Evolutionary conservation across 2,329 filamentous ascomycete species (phyloP), one percentile per base, ranked within the genome.

Genomic region (Fusarium nisikadoi): DNA sequence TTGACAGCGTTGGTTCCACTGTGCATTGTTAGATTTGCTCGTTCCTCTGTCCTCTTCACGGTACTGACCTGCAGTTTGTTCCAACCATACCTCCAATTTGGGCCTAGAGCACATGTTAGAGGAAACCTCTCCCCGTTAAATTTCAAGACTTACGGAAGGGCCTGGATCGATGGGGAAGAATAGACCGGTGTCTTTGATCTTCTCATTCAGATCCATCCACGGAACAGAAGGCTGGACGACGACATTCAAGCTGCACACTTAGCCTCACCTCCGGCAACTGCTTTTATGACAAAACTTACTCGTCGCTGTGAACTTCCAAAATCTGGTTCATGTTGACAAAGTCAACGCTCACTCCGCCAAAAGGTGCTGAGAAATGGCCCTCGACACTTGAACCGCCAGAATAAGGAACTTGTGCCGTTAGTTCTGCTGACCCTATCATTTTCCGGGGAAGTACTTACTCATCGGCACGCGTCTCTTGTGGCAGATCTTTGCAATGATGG

Each of bases 81-180:
- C 92, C 92, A 33, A 95, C 89, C 93, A 95, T 95, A 38, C 93
- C 93, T 43, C 93, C 93, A 73, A 94, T 94, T 82, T 92, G 93
- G 14, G 93, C 92, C 75, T 65, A 3, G 2, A 85, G 88, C 66
- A 87, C 2, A 11, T 14, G 1, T n/a, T 5, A 41, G 86, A 86
- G 83, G 8, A 36, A 6, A 3, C 1, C 17, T 23, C 5, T 16
- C n/a, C 6, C 6, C 13, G 5, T 29, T 5, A 1, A 8, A 1
- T 4, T 1, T 1, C 2, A 14, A 14, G 2, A 23, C 58, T 23
- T 4, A 66, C 63, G 1, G 63, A 66, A 2, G 63, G 63, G 77
- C 93, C 93, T 6, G 95, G 95, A 77, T 98, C 95, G 10, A 97
- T 91, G 2, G 95, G 95, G 79, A 97, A 97, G 83, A 97, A 97